Percentiles rank a stretch among this genome's conserved stretches.
These are phyloP conservation scores for Penicillium cinerascens DNA, from an alignment of 495 filamentous ascomycete species.

Conservation along the genomic window DNA sequence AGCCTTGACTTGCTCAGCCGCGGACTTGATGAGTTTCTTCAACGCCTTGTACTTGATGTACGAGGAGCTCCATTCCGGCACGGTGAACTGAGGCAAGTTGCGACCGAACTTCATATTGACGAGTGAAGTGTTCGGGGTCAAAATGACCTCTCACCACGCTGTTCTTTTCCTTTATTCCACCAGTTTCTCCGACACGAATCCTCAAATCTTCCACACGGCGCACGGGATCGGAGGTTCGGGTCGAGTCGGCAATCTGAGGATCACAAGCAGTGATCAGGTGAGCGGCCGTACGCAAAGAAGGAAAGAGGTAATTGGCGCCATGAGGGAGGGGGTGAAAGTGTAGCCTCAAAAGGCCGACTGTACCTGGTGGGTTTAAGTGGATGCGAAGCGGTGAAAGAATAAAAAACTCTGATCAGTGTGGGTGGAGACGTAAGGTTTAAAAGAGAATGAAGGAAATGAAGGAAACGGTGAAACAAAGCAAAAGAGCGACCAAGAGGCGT, in stretches of 20 bases:
- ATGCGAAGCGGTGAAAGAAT: slow-evolving; percentile 7
- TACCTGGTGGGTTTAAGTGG: slow-evolving; percentile 15
- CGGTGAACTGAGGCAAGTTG: slow-evolving; percentile 86
- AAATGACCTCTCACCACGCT: not conserved
- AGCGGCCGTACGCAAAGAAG: slow-evolving; percentile 21
- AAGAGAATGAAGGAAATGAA: not conserved
- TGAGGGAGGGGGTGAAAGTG: slow-evolving; percentile 3
- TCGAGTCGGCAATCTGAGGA: slow-evolving; percentile 13
- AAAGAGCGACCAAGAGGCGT: slow-evolving; percentile 1
- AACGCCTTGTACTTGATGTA: slow-evolving; percentile 97
- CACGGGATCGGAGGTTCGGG: not conserved
- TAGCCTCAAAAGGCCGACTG: slow-evolving; percentile 13
- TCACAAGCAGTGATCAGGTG: slow-evolving; percentile 22
- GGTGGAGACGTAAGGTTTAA: not conserved
- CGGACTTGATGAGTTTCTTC: slow-evolving; percentile 89
- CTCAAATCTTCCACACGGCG: not conserved
- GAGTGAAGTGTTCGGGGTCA: not conserved
- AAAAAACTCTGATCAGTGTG: not conserved
- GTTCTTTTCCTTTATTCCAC: not conserved
- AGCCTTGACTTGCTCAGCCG: slow-evolving; percentile 56
- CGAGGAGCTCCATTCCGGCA: slow-evolving; percentile 88
- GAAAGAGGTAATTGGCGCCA: slow-evolving; percentile 9
- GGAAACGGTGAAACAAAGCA: too few relatives aligned
- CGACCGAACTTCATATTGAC: slow-evolving; percentile 80
- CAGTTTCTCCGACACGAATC: not conserved